Conservation (phyloP, 2,329 filamentous ascomycete species). For the Aspergillus viridinutans region DNA sequence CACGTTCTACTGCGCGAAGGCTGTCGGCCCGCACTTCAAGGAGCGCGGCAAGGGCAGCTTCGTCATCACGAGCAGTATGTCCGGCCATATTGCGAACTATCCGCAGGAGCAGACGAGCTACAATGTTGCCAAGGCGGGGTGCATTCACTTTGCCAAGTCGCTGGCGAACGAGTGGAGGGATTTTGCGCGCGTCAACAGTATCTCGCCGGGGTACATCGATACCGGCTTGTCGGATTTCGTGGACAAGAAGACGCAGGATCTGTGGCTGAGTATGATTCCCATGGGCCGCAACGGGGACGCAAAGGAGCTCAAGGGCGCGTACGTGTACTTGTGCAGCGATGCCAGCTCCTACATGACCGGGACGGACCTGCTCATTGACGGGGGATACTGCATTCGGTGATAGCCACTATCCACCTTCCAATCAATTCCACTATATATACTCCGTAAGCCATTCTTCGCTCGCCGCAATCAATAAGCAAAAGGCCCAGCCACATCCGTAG, state of each 20-base stretch:
- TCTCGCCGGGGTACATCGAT: constrained; percentile 66
- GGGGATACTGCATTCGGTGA: constrained; percentile 46
- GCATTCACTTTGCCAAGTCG: constrained; percentile 60
- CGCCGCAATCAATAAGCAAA: neutral
- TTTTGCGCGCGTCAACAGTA: constrained; percentile 64
- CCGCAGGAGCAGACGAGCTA: constrained; percentile 64
- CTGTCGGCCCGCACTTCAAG: constrained; percentile 76
- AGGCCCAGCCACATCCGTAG: neutral
- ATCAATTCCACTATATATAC: no score
- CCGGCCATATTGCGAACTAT: constrained; percentile 52
- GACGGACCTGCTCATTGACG: constrained; percentile 46
- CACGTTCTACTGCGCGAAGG: constrained; percentile 79
- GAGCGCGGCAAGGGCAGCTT: constrained; percentile 60
- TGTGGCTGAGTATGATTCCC: constrained; percentile 59
- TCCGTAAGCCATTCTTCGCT: no score
- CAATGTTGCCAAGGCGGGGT: constrained; percentile 63
- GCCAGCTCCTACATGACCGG: constrained; percentile 50
- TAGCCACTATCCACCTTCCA: no score
- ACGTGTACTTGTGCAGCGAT: constrained; percentile 47
- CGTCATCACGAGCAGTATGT: constrained; percentile 64
- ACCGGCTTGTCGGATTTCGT: constrained; percentile 65
- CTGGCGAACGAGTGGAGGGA: constrained; percentile 67
- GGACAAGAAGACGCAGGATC: constrained; percentile 52
- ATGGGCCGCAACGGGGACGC: constrained; percentile 59
- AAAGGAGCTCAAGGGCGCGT: constrained; percentile 61